Evolutionary conservation across 1,284 basidiomycete genomes (phyloP).

Genomic region (Gymnopus androsaceus): DNA sequence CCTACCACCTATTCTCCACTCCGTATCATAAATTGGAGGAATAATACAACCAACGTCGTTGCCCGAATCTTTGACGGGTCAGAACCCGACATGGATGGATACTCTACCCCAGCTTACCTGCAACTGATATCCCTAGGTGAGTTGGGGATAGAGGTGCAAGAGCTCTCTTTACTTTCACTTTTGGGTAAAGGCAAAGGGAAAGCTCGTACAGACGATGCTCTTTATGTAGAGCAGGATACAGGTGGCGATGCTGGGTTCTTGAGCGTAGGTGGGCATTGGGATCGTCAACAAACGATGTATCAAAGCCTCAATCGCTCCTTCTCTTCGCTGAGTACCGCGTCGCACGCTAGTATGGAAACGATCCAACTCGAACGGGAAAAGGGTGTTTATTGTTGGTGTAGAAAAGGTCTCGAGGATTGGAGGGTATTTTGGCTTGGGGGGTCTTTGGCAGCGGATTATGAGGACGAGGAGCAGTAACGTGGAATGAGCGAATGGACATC

Average conservation of each 20-base stretch:
- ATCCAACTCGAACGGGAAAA: slow-evolving; percentile 53
- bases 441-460: slow-evolving; percentile 34
- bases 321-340: slow-evolving; percentile 45
- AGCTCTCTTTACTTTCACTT: slow-evolving; percentile 47
- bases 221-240: slow-evolving; percentile 60
- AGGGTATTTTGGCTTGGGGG: slow-evolving; percentile 80
- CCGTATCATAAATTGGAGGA: slow-evolving; percentile 58
- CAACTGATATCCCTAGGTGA: slow-evolving; percentile 70
- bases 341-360: slow-evolving; percentile 47
- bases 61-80: slow-evolving; percentile 48
- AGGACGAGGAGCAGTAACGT: slow-evolving; percentile 14
- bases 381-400: slow-evolving; percentile 74
- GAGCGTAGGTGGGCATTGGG: slow-evolving; percentile 70
- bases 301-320: slow-evolving; percentile 38
- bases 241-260: slow-evolving; percentile 69
- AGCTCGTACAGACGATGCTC: slow-evolving; percentile 42
- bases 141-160: slow-evolving; percentile 71
- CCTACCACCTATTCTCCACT: slow-evolving; percentile 51
- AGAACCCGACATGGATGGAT: slow-evolving; percentile 25
- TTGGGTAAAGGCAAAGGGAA: slow-evolving; percentile 52
- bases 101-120: slow-evolving; percentile 46
- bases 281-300: slow-evolving; percentile 46
- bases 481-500: background rate
- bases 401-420: slow-evolving; percentile 70
- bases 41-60: slow-evolving; percentile 54